Evolutionary conservation across 2,329 filamentous ascomycete species (phyloP), one percentile per base, ranked within the genome.

Genomic region (Neobulgaria alba): DNA sequence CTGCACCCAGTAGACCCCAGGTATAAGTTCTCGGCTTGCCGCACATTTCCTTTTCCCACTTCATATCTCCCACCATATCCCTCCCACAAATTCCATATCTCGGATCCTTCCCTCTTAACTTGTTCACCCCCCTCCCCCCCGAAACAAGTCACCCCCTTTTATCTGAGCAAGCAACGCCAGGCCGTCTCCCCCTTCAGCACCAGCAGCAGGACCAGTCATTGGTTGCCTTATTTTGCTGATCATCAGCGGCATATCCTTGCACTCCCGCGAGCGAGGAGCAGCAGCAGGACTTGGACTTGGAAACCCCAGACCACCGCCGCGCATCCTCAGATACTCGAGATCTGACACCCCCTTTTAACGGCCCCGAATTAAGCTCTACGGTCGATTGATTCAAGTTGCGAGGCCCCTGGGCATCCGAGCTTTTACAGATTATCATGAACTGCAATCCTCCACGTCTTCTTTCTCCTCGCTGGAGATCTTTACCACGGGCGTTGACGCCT

Each of bases 401-500:
- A 54, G 46, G 47, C 48, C 45, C 45, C 43, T 43, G 45, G 46
- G 39, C 41, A 48, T 49, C 47, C n/a, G 19, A 33, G n/a, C 16
- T 33, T 40, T 29, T 17, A 14, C 18, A 38, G 36, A 51, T 55
- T 58, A 59, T 58, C 56, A 59, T 60, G 57, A 59, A 52, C 57
- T 50, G 53, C 55, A 50, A 55, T 54, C 55, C 52, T 51, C 51
- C 52, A 48, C 50, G 49, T 47, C 48, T 56, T 45, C 45, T 43
- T 53, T 57, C 57, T 60, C 57, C 57, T 49, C 41, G 48, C 36
- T 51, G 57, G 57, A 58, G 57, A 59, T 50, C 56, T 45, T 46
- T 54, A 53, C 56, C 52, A 20, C 49, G 50, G 51, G 51, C 53
- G 36, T 51, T 58, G 41, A 57, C 50, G 52, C 56, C 57, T 57